Evolutionary conservation across 164 flowering plant species (phyloP).

Genomic region (Berberis thunbergii): DNA sequence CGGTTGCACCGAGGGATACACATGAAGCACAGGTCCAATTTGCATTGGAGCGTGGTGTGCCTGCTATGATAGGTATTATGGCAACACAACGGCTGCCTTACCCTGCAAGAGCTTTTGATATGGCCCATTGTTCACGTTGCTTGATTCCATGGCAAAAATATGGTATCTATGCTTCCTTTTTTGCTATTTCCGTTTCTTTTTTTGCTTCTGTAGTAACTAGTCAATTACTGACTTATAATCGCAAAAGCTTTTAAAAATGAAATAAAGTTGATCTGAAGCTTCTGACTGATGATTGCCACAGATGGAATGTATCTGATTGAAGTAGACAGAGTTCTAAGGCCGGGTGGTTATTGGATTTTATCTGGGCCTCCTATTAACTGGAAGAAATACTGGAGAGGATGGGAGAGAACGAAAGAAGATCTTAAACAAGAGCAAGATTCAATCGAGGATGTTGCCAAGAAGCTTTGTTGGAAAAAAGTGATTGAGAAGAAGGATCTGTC

Average conservation of each 20-base stretch:
- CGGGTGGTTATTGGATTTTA: constrained; percentile 99
- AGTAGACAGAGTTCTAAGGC: constrained; percentile 87
- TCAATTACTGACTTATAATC: too few species aligned
- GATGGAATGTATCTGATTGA: constrained; percentile 83
- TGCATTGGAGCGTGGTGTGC: constrained; percentile 94
- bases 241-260: background rate
- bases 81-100: constrained; percentile 74
- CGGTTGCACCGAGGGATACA: constrained; percentile 98
- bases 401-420: constrained; percentile 93
- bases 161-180: constrained; percentile 29
- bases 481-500: constrained; percentile 70
- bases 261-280: background rate
- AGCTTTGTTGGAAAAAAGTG: constrained; percentile 90
- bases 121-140: constrained; percentile 99
- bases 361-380: constrained; percentile 93
- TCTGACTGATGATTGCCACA: constrained; percentile 18
- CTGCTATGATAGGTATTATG: constrained; percentile 92
- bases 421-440: constrained; percentile 83
- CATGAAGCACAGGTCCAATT: constrained; percentile 98
- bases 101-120: constrained; percentile 93
- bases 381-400: constrained; percentile 90
- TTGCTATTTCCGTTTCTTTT: too few species aligned
- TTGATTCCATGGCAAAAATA: constrained; percentile 77
- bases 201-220: too few species aligned
- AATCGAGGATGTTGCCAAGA: constrained; percentile 66